phyloP scores from a whole-genome alignment of 352 stramenopile genomes.

The Globisporangium spinosum region DNA sequence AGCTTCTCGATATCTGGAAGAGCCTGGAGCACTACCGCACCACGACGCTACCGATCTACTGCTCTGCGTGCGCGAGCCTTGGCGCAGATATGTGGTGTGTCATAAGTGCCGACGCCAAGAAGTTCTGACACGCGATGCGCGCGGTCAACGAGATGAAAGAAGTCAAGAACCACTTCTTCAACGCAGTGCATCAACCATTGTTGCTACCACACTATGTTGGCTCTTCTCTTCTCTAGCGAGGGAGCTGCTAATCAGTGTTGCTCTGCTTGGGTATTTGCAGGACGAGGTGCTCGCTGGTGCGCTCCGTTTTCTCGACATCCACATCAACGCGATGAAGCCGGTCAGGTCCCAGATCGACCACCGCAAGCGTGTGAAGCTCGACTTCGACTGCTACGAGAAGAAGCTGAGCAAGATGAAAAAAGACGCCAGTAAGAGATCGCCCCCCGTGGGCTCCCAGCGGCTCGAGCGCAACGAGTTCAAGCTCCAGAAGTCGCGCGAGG shows the following conservation, averaged over 20 bases:
- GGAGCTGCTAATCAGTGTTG: not conserved
- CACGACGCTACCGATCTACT: conserved; percentile 57
- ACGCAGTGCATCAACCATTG: conserved; percentile 32
- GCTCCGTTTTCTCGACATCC: conserved; percentile 64
- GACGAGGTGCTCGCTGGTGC: conserved; percentile 58
- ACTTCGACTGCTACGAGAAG: conserved; percentile 65
- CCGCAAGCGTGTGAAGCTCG: conserved; percentile 63
- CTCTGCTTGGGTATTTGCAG: conserved; percentile 18
- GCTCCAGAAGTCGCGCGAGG: conserved; percentile 36
- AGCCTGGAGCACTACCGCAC: conserved; percentile 66
- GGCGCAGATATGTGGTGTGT: conserved; percentile 75
- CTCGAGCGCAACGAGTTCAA: conserved; percentile 64
- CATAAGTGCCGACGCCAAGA: conserved; percentile 64
- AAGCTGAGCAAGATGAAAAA: conserved; percentile 42
- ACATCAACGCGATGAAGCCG: conserved; percentile 76
- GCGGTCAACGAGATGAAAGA: conserved; percentile 75
- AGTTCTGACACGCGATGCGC: conserved; percentile 72
- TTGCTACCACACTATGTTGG: not conserved
- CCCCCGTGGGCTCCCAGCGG: conserved; percentile 21
- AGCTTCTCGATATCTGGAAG: conserved; percentile 68
- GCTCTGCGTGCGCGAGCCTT: conserved; percentile 52
- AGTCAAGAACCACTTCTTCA: conserved; percentile 73
- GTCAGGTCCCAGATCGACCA: conserved; percentile 67
- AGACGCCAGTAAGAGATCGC: conserved; percentile 8
- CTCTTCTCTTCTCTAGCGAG: no score